A percentile compares a stretch with the other conserved stretches of the same genome.
phyloP scores from a whole-genome alignment of 139 green algal species.

The Picochlorum sp. region DNA sequence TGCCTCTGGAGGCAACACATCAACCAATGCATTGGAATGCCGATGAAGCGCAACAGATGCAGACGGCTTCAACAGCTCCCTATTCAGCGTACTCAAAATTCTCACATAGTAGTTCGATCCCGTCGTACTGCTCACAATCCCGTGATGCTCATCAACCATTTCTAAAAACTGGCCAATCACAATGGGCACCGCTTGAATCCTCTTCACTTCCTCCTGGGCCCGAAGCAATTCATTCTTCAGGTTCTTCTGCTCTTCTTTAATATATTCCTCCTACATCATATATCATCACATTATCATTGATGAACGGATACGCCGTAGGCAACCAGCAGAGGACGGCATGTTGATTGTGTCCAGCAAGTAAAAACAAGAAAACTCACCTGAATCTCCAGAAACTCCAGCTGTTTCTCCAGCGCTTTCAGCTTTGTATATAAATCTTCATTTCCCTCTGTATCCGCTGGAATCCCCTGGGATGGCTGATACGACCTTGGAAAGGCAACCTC shows the following conservation, averaged over 20 bases:
- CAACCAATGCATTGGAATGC: conserved; percentile 97
- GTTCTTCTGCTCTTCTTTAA: conserved; percentile 98
- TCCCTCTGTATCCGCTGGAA: not conserved
- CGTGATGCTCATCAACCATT: conserved; percentile 93
- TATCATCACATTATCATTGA: no score
- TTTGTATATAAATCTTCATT: conserved; percentile 66
- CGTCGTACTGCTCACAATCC: conserved; percentile 97
- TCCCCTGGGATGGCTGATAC: not conserved
- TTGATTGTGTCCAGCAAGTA: not conserved
- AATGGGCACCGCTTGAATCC: conserved; percentile 70
- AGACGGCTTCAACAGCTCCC: conserved; percentile 94
- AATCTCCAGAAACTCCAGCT: conserved; percentile 98
- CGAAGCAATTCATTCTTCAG: conserved; percentile 95
- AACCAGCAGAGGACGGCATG: no score
- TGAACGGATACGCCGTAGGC: no score
- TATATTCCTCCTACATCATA: conserved; percentile 88
- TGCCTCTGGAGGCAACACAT: conserved; percentile 96
- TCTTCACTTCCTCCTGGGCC: conserved; percentile 84
- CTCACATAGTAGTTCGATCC: conserved; percentile 74
- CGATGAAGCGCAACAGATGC: conserved; percentile 91
- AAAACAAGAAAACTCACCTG: conserved; percentile 44
- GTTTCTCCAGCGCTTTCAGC: conserved; percentile 86
- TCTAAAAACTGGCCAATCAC: conserved; percentile 99
- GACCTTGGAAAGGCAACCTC: not conserved
- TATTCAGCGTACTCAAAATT: conserved; percentile 93